Conservation (phyloP, 2,329 filamentous ascomycete genomes). For the Orbilia blumenaviensis region DNA sequence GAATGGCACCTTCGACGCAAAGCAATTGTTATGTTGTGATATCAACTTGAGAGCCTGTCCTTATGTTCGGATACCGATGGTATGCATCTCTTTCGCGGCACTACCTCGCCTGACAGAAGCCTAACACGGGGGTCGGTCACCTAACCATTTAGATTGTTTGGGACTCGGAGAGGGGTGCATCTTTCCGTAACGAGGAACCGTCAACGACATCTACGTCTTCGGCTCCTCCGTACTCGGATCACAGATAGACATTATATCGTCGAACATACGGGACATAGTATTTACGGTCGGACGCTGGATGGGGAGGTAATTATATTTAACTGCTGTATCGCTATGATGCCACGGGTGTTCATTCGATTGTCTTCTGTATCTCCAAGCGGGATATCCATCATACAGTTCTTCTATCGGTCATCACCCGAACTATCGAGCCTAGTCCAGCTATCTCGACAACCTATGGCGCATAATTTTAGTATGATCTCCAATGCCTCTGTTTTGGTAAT, state of each 20-base stretch:
- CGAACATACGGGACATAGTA: background rate
- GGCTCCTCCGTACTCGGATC: background rate
- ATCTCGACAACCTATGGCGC: constrained; percentile 73
- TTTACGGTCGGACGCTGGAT: background rate
- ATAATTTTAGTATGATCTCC: background rate
- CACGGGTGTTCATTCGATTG: background rate
- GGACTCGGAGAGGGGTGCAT: background rate
- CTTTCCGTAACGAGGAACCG: background rate
- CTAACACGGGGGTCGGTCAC: background rate
- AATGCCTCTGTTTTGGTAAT: background rate
- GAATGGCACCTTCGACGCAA: background rate
- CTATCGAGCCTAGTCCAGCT: constrained; percentile 88
- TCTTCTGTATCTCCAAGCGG: background rate
- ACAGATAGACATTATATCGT: background rate
- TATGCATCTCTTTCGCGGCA: background rate
- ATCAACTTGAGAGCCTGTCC: background rate
- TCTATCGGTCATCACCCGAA: constrained; percentile 94
- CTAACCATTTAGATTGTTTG: background rate
- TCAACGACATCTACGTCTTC: background rate
- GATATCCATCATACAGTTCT: constrained; percentile 74
- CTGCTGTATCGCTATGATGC: constrained; percentile 2
- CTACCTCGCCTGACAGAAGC: constrained; percentile 10
- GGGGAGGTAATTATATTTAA: constrained; percentile 7
- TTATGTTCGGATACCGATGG: background rate
- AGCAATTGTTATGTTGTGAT: background rate